Base-by-base conservation (phyloP, 2,329 filamentous ascomycete species). In the Cryphonectria radicalis region DNA sequence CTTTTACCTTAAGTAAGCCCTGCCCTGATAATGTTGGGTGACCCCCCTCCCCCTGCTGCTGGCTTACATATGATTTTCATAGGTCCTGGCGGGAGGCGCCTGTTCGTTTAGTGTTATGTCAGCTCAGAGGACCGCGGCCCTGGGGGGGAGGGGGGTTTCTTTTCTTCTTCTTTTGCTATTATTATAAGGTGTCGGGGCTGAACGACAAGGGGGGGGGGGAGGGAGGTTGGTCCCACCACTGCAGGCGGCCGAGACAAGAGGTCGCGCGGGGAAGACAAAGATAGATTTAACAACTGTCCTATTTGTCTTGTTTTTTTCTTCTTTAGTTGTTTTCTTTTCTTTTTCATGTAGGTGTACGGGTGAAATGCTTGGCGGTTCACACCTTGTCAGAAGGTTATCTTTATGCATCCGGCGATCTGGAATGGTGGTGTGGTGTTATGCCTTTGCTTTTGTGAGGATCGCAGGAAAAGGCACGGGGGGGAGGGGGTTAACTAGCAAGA, bases 321-420 rank as follows among this genome's bases (percentile, higher is more conserved):
- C 13, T 4, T 22, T 46, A 6, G 19, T 35, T 35, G 3, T 37
- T 3, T 37, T 37, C 3, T 8, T 37, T 37, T 40, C 4, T 17
- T 10, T 50, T 10, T 10, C 22, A 17, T 8, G 17, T 5, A 2
- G 46, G 19, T 5, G 35, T 4, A n/a, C n/a, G 35, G 1, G 19
- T 35, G 35, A 14, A 40, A 13, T 40, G 28, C 28, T 28, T 6
- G 4, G 32, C 8, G 59, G 11, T 40, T 35, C 32, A 37, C 19
- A 40, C 59, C 59, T 28, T 32, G 32, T 62, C 32, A 62, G 59
- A 62, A 62, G 59, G 35, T 62, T 40, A 40, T 62, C 19, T 62
- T 62, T 62, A 40, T 62, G 59, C 59, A 40, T 14, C 32, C 59
- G 35, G 14, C 32, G 59, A 62, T 62, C 59, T 19, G 59, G 28